Conservation (phyloP, 2,329 filamentous ascomycete species). For the Penicillium sp. region DNA sequence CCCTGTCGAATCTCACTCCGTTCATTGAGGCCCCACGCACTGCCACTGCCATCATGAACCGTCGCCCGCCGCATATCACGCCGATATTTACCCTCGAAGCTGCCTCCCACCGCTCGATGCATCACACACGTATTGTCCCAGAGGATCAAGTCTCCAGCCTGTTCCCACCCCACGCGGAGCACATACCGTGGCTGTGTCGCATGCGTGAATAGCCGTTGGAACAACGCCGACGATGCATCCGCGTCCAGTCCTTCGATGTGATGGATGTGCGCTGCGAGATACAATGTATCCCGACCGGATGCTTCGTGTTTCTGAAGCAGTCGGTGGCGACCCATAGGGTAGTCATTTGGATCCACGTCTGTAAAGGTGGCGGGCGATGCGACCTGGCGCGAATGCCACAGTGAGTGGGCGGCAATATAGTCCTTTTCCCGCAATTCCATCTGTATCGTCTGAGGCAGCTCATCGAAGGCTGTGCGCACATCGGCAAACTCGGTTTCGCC, state of each 20-base stretch:
- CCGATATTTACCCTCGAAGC: constrained; percentile 47
- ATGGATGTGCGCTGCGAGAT: constrained; percentile 52
- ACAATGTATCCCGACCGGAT: constrained; percentile 51
- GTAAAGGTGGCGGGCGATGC: constrained; percentile 49
- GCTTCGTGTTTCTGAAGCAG: constrained; percentile 52
- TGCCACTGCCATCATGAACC: constrained; percentile 47
- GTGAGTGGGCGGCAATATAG: constrained; percentile 50
- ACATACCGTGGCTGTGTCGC: constrained; percentile 48
- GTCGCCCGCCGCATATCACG: constrained; percentile 56
- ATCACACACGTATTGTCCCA: constrained; percentile 59
- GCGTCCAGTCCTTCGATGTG: constrained; percentile 47
- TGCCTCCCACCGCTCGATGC: constrained; percentile 50
- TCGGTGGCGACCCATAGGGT: constrained; percentile 45
- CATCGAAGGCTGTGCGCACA: constrained; percentile 49
- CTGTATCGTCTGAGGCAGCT: constrained; percentile 39
- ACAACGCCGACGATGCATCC: constrained; percentile 34
- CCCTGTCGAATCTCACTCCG: constrained; percentile 26
- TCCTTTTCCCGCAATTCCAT: constrained; percentile 37
- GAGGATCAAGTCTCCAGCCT: constrained; percentile 50
- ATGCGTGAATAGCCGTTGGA: constrained; percentile 41
- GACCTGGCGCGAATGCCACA: constrained; percentile 51
- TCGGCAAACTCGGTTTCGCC: constrained; percentile 54
- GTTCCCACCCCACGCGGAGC: constrained; percentile 47
- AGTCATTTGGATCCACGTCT: constrained; percentile 41
- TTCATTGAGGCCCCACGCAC: constrained; percentile 46